phyloP scores from a whole-genome alignment of 2,329 filamentous ascomycete genomes.

The Aspergillus jensenii region DNA sequence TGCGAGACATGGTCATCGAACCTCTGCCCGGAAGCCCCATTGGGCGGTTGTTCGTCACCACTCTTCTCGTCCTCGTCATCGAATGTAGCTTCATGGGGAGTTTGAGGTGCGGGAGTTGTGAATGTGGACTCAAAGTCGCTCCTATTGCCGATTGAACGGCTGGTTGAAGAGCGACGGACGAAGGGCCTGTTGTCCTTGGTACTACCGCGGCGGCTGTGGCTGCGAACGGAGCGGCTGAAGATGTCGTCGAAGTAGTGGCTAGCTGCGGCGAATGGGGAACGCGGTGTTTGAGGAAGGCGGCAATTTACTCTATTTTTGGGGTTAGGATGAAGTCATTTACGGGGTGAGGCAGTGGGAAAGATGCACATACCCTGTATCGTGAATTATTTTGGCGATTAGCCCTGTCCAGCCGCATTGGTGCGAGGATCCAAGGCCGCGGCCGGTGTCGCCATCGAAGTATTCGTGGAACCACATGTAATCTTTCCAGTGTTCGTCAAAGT shows the following conservation, averaged over 20 bases:
- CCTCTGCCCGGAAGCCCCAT: constrained; percentile 48
- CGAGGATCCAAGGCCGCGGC: constrained; percentile 83
- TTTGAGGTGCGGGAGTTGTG: constrained; percentile 26
- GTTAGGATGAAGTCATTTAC: not conserved
- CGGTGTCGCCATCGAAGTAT: constrained; percentile 92
- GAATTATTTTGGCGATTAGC: constrained; percentile 92
- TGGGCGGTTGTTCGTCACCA: constrained; percentile 30
- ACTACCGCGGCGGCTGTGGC: constrained; percentile 35
- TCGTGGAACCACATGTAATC: constrained; percentile 95
- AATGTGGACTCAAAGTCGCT: constrained; percentile 68
- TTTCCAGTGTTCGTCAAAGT: constrained; percentile 91
- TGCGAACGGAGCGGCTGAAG: constrained; percentile 59
- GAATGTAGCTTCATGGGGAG: constrained; percentile 28
- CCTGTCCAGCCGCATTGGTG: constrained; percentile 98
- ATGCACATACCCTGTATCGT: constrained; percentile 81
- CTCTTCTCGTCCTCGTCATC: constrained; percentile 34
- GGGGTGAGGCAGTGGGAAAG: not conserved
- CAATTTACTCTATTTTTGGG: constrained; percentile 71
- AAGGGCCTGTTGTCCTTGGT: constrained; percentile 46
- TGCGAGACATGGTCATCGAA: constrained; percentile 70
- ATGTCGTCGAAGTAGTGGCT: constrained; percentile 95
- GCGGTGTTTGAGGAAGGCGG: constrained; percentile 87
- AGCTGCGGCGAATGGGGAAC: constrained; percentile 79
- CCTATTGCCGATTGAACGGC: constrained; percentile 77
- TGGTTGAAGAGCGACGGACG: constrained; percentile 76